Conservation (phyloP, 805 yeast species). For the Dipodascopsis tothii region DNA sequence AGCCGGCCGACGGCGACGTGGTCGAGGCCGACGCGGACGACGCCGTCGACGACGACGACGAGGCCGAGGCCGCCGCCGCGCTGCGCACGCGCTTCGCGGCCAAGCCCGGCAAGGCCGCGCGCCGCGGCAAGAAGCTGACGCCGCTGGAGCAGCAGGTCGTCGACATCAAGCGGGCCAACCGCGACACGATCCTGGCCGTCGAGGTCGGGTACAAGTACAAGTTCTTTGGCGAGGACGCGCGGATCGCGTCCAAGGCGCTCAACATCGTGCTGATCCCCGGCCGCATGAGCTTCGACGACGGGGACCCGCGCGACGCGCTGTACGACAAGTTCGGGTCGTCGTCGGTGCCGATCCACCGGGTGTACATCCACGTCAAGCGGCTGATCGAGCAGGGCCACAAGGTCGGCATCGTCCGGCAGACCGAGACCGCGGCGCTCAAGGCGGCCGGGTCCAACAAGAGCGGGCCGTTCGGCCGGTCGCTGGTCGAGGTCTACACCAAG, state of each 20-base stretch:
- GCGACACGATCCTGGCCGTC: constrained; percentile 66
- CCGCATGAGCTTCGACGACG: constrained; percentile 45
- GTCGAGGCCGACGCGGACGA: background rate
- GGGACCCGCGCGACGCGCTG: constrained; percentile 42
- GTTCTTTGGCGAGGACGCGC: constrained; percentile 79
- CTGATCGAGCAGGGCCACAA: constrained; percentile 64
- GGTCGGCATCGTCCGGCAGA: constrained; percentile 81
- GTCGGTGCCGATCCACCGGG: constrained; percentile 70
- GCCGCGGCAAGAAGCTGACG: constrained; percentile 39
- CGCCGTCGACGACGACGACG: background rate
- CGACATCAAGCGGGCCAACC: constrained; percentile 51
- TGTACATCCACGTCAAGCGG: constrained; percentile 69
- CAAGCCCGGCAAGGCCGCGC: no score
- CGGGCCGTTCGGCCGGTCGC: constrained; percentile 56
- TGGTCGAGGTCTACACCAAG: constrained; percentile 67
- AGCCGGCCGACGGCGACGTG: no score
- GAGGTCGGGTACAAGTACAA: constrained; percentile 91
- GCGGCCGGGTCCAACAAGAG: constrained; percentile 44
- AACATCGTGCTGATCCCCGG: constrained; percentile 72
- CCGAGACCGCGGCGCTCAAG: constrained; percentile 72
- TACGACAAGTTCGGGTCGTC: constrained; percentile 69
- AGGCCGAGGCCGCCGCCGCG: background rate
- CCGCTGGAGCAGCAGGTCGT: constrained; percentile 76
- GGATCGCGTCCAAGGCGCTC: constrained; percentile 48
- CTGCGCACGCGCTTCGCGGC: background rate